Evolutionary conservation across 2,329 filamentous ascomycete genomes (phyloP), one percentile per base, ranked within the genome.

Genomic region (Microdochium bolleyi): DNA sequence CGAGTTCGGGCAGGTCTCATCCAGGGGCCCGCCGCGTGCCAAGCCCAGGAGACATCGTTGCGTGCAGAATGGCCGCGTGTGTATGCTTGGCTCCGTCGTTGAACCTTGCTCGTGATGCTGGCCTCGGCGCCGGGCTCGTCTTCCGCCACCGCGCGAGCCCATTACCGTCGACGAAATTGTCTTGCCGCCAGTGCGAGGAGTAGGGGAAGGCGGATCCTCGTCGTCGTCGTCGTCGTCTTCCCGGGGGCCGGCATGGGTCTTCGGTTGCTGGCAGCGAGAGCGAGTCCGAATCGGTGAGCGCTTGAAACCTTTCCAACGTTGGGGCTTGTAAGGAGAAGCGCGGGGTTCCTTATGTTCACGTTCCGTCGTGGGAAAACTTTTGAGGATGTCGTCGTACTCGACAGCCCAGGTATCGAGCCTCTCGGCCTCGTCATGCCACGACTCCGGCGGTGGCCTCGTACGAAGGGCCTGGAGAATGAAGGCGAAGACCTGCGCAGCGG

Each of bases 1-100:
- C 22, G 58, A 37, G 55, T 70, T 70, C 0, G 63, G 65, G 49
- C 62, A 70, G 37, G 44, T 19, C 46, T 60, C 7, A 49, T 70
- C 64, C 19, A 67, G 53, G 11, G 55, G 51, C 30, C 53, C 49
- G 16, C 51, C 57, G 80, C 82, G 79, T 77, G 81, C 22, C 76
- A 82, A 57, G 82, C 85, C 59, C 22, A 50, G 51, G 22, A 62
- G 54, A 46, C 56, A 62, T 16, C 53, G 34, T 2, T 56, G 57
- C 24, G 56, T 58, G 52, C 57, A 59, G 24, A 53, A 60, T 11
- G 55, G 55, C n/a, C 53, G 51, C 22, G 54, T 48, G n/a, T 51
- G 51, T 25, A 58, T 56, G 34, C 19, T 53, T 48, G 10, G n/a
- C 46, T 52, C 30, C 22, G 13, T 41, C 44, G 16, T 52, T 52